phyloP scores from a whole-genome alignment of 805 yeast genomes.

The Maudiozyma serrabonitensis region DNA sequence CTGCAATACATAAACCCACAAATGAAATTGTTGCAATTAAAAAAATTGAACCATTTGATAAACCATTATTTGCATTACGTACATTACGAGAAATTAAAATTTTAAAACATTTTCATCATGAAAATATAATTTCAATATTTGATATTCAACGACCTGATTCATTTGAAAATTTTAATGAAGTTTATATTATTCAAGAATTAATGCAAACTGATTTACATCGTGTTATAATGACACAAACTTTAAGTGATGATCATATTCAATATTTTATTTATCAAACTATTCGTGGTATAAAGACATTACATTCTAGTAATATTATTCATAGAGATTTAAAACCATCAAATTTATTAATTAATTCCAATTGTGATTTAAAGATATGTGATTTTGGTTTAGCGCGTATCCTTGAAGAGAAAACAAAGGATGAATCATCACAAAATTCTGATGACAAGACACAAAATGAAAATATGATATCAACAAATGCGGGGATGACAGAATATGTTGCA shows the following conservation, averaged over 20 bases:
- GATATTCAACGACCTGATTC: slow-evolving; percentile 80
- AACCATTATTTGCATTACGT: slow-evolving; percentile 79
- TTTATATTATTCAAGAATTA: slow-evolving; percentile 76
- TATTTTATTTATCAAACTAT: slow-evolving; percentile 87
- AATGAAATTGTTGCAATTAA: slow-evolving; percentile 90
- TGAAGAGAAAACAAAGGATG: slow-evolving; percentile 12
- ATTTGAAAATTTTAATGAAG: slow-evolving; percentile 72
- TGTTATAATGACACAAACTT: slow-evolving; percentile 69
- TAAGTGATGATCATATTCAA: slow-evolving; percentile 89
- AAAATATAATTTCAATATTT: slow-evolving; percentile 79
- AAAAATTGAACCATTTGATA: slow-evolving; percentile 85
- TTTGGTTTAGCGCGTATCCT: slow-evolving; percentile 71
- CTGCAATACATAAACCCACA: slow-evolving; percentile 79
- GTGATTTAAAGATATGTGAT: slow-evolving; percentile 90
- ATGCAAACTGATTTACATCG: slow-evolving; percentile 85
- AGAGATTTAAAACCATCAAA: slow-evolving; percentile 90
- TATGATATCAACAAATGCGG: slow-evolving; percentile 4
- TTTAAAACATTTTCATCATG: slow-evolving; percentile 84
- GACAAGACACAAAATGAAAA: slow-evolving; percentile 9
- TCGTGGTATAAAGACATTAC: slow-evolving; percentile 82
- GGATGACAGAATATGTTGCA: slow-evolving; percentile 94
- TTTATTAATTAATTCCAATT: slow-evolving; percentile 75
- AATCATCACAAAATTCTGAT: neutral
- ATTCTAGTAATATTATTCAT: slow-evolving; percentile 88
- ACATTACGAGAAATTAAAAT: slow-evolving; percentile 85